Evolutionary conservation across 257 asterid genomes (phyloP).

Genomic region (Solanum rostratum): DNA sequence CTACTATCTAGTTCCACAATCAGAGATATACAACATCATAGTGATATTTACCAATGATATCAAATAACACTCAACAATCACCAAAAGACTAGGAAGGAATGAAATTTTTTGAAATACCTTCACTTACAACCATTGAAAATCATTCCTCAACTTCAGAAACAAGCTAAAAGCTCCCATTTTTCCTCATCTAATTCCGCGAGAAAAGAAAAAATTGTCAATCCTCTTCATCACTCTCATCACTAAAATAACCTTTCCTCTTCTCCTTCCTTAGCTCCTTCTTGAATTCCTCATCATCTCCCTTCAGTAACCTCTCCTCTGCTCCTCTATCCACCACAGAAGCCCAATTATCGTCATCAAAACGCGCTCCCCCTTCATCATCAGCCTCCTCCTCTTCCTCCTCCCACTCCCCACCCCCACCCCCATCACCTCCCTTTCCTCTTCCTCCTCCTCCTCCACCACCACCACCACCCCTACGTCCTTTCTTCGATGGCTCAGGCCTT

Average conservation of each 20-base stretch:
- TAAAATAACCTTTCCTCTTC: constrained; percentile 83
- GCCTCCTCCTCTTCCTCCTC: constrained; percentile 42
- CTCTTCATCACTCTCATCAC: constrained; percentile 90
- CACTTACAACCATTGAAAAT: not conserved
- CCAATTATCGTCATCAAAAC: constrained; percentile 70
- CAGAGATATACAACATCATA: not conserved
- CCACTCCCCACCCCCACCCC: constrained; percentile 13
- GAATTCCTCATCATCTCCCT: constrained; percentile 21
- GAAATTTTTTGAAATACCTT: not conserved
- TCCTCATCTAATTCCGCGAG: not conserved
- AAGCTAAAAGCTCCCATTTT: not conserved
- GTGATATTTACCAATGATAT: not conserved
- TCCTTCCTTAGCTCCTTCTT: constrained; percentile 29
- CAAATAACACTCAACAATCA: not conserved
- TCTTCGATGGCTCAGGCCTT: constrained; percentile 63
- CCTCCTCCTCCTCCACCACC: constrained; percentile 14
- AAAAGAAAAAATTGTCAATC: constrained; percentile 16
- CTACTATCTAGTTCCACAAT: not conserved
- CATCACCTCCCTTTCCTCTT: not conserved
- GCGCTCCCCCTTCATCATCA: constrained; percentile 36
- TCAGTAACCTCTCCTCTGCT: constrained; percentile 51
- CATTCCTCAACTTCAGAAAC: not conserved
- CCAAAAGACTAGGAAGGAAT: not conserved
- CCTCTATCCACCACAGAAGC: constrained; percentile 86
- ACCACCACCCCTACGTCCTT: constrained; percentile 38